These are phyloP conservation scores for Zygosaccharomyces lentus DNA, from an alignment of 805 yeast genomes.

Conservation along the genomic window DNA sequence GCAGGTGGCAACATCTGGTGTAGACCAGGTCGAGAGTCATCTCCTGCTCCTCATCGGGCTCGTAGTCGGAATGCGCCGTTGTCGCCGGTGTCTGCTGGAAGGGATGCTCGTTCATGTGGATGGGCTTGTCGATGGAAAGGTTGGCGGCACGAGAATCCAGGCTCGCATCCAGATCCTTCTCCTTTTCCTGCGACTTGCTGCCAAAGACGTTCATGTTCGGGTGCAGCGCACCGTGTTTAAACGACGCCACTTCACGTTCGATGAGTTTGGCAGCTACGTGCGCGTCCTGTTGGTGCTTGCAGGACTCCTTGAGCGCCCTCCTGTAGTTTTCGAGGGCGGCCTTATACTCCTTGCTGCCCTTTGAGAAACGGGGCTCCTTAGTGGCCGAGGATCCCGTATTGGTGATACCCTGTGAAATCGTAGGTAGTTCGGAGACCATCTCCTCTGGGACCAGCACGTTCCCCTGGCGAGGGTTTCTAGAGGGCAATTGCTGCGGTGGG, in stretches of 20 bases:
- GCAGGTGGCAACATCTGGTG: slow-evolving; percentile 86
- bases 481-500: slow-evolving; percentile 94
- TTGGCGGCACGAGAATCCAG: slow-evolving; percentile 27
- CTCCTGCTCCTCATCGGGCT: slow-evolving; percentile 22
- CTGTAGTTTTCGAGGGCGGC: slow-evolving; percentile 58
- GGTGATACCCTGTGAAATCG: slow-evolving; percentile 66
- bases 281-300: slow-evolving; percentile 72
- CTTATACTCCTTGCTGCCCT: slow-evolving; percentile 43
- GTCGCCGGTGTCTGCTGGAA: slow-evolving; percentile 37
- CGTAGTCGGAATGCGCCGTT: slow-evolving; percentile 14
- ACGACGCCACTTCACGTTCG: slow-evolving; percentile 58
- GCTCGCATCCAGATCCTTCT: slow-evolving; percentile 1
- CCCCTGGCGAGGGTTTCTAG: slow-evolving; percentile 75
- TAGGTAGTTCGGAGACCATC: slow-evolving; percentile 51
- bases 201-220: slow-evolving; percentile 3
- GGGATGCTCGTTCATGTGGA: slow-evolving; percentile 56
- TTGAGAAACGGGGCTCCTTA: slow-evolving; percentile 24
- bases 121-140: slow-evolving; percentile 66
- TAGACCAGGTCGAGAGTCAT: slow-evolving; percentile 60
- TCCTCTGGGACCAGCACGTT: slow-evolving; percentile 72
- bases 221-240: slow-evolving; percentile 26
- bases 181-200: slow-evolving; percentile 2
- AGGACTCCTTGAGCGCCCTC: slow-evolving; percentile 53
- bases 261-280: slow-evolving; percentile 65
- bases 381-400: slow-evolving; percentile 36